Evolutionary conservation across 208 protist genomes (phyloP).

Genomic region (Naegleria gruberi): DNA sequence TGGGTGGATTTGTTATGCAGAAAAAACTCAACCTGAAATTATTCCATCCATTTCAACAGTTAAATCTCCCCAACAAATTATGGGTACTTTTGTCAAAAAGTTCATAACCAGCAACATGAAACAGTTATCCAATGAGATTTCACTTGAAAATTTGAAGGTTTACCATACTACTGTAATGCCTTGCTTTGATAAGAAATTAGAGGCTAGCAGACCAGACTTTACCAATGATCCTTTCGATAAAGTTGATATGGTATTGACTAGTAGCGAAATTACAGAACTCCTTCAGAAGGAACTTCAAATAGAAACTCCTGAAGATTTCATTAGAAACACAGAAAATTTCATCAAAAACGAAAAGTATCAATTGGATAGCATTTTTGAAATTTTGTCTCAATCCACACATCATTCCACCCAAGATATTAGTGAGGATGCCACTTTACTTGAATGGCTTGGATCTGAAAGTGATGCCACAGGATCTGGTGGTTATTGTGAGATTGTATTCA

Average conservation of each 20-base stretch:
- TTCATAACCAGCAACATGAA: constrained; percentile 31
- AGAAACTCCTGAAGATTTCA: background rate
- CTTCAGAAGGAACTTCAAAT: constrained; percentile 53
- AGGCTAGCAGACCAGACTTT: constrained; percentile 82
- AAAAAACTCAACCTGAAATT: constrained; percentile 83
- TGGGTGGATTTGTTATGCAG: constrained; percentile 95
- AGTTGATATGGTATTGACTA: constrained; percentile 91
- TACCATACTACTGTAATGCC: constrained; percentile 93
- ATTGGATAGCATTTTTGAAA: constrained; percentile 3
- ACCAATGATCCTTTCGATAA: constrained; percentile 47
- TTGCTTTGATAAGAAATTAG: constrained; percentile 97
- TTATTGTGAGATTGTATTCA: constrained; percentile 51
- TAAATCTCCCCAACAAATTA: constrained; percentile 91
- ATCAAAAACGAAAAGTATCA: background rate
- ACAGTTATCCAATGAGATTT: background rate
- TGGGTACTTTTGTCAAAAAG: constrained; percentile 78
- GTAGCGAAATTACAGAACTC: constrained; percentile 72
- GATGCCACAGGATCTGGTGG: constrained; percentile 48
- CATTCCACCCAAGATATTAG: background rate
- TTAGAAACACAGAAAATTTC: background rate
- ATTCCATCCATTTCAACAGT: constrained; percentile 82
- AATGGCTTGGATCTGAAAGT: constrained; percentile 36
- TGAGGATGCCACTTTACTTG: background rate
- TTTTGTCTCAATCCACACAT: background rate
- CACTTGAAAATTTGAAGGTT: constrained; percentile 29